Conservation (phyloP, 2,329 filamentous ascomycete species). For the Diaporthe destruens region DNA sequence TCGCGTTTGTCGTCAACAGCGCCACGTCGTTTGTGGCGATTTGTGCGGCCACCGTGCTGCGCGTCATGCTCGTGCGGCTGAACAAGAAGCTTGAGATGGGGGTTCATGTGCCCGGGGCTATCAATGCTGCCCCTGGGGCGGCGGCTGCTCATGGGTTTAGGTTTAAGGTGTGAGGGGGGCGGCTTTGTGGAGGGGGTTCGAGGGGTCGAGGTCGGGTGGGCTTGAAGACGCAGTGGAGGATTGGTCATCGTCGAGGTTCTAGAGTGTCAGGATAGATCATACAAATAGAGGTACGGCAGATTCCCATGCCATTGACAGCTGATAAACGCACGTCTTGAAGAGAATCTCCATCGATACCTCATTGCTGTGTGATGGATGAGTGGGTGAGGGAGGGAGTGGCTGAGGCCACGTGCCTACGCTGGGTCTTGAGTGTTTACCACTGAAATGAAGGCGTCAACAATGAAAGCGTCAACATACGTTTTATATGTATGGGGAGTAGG, state of each 20-base stretch:
- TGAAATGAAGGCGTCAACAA: no score
- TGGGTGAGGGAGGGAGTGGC: no score
- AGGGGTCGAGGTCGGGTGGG: neutral
- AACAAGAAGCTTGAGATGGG: constrained; percentile 79
- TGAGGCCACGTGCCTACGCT: no score
- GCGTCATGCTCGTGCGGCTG: constrained; percentile 72
- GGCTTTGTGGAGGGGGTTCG: no score
- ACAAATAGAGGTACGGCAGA: neutral
- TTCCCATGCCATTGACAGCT: neutral
- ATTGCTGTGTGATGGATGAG: no score
- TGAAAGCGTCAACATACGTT: no score
- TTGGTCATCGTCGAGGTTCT: neutral
- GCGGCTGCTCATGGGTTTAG: constrained; percentile 73
- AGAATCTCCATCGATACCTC: neutral
- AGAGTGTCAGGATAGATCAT: neutral
- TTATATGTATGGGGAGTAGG: no score
- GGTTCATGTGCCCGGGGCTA: constrained; percentile 66
- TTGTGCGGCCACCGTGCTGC: constrained; percentile 70
- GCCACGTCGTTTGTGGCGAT: constrained; percentile 74
- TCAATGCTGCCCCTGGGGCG: constrained; percentile 68
- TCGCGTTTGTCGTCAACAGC: constrained; percentile 78
- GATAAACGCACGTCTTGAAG: neutral
- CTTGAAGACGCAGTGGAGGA: no score
- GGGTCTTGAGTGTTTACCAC: no score
- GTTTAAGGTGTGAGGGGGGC: constrained; percentile 65